Percentiles rank a stretch among this genome's conserved stretches.
Evolutionary conservation across 345 rosid genomes (phyloP).

Genomic region (Citrus inodora): DNA sequence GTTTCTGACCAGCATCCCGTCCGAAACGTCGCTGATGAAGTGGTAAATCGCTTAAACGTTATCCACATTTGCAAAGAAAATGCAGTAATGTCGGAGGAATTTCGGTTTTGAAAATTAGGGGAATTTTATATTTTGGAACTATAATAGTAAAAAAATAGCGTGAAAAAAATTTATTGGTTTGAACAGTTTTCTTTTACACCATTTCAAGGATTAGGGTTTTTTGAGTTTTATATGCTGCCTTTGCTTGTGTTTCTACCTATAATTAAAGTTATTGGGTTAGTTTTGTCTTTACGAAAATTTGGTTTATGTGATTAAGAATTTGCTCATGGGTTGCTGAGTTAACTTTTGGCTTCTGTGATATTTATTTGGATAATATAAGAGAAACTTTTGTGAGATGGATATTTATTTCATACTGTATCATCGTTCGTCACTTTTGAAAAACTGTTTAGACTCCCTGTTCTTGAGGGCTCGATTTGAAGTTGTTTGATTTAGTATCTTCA

Average conservation of each 20-base stretch:
- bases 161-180: background rate
- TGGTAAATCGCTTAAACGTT: conserved; percentile 18
- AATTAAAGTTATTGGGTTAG: background rate
- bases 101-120: background rate
- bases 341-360: background rate
- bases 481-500: background rate
- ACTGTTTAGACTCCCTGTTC: background rate
- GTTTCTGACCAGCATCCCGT: conserved; percentile 68
- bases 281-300: background rate
- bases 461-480: background rate
- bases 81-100: background rate
- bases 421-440: background rate
- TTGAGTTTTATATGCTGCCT: background rate
- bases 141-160: background rate
- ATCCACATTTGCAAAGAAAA: conserved; percentile 1
- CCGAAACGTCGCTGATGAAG: conserved; percentile 57
- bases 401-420: background rate
- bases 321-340: background rate
- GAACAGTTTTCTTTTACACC: background rate
- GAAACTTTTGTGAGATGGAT: background rate
- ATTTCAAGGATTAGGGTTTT: background rate
- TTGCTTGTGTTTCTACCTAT: background rate
- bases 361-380: background rate
- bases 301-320: background rate
- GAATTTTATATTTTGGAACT: background rate